Base-by-base conservation (phyloP, 768 basidiomycete genomes). In the Mycena albidolilacea region DNA sequence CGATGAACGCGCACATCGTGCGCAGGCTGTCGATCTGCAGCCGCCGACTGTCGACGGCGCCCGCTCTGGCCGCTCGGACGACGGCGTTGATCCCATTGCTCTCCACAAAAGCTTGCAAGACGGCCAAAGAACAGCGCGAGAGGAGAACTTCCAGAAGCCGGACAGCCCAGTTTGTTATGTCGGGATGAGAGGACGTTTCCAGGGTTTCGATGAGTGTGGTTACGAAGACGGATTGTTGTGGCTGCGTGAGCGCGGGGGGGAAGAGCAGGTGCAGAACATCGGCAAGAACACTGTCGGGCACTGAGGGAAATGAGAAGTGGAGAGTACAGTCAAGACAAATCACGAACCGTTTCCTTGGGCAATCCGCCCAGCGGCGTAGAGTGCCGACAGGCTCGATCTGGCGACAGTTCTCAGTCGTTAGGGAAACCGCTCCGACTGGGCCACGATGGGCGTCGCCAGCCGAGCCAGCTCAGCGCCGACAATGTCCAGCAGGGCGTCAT, bases 21-120 rank as follows among this genome's bases (percentile, higher is more conserved):
- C 84, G 80, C 72, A 85, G 77, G 70, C 84, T 83, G 63, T 85
- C 83, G 43, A 84, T 78, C 63, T 85, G 84, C 7, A 85, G 81
- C 44, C 82, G 79, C 17, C 83, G 80, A 70, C 82, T 83, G 69
- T 82, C 83, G 11, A 80, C 80, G 50, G 79, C 82, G 1, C 84
- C 83, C 14, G 75, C 76, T 54, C 78, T 80, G 6, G 84, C 81
- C 23, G 80, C 78, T 3, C 82, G 80, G 7, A 85, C 76, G 17
- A 86, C 76, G 17, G 80, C 79, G 14, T 79, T 68, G n/a, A 85
- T 77, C 17, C 85, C 85, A 60, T 82, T 78, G 35, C 77, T 78
- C 7, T 81, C 80, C 8, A 80, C 78, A 54, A 85, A 85, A 0
- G 80, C 79, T 39, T 80, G 69, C 44, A 81, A 62, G 2, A 82